Conservation (phyloP, 495 filamentous ascomycete species). For the Aspergillus bertholletiae region DNA sequence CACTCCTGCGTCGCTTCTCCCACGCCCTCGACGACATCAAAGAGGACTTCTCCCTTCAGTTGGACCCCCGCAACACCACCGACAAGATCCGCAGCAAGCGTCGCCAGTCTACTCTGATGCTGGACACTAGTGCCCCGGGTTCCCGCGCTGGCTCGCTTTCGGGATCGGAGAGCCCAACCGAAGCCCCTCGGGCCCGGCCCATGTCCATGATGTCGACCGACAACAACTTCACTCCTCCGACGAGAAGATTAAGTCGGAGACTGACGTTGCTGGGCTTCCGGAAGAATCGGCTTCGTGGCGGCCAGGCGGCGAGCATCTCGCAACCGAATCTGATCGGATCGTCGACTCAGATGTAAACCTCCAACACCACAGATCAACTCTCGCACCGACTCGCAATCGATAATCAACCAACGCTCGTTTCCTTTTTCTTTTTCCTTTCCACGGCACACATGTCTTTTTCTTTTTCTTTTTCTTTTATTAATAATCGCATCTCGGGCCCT, state of each 20-base stretch:
- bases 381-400: neutral
- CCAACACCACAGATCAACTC: neutral
- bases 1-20: constrained; percentile 36
- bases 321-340: constrained; percentile 40
- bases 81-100: constrained; percentile 22
- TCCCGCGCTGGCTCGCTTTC: constrained; percentile 9
- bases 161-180: constrained; percentile 4
- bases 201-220: constrained; percentile 29
- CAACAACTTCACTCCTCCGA: constrained; percentile 16
- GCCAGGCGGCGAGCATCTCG: constrained; percentile 29
- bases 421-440: too few species aligned
- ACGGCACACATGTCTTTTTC: neutral
- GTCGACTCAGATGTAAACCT: constrained; percentile 24
- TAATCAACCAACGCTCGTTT: neutral
- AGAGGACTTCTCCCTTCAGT: constrained; percentile 32
- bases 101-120: constrained; percentile 31
- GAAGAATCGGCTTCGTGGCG: constrained; percentile 14
- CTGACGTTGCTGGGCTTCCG: constrained; percentile 26
- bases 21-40: constrained; percentile 41
- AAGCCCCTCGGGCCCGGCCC: constrained; percentile 20
- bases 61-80: constrained; percentile 24
- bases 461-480: too few species aligned
- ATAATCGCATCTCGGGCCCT: neutral
- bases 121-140: constrained; percentile 13
- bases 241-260: constrained; percentile 24